Conservation (phyloP, 176 grass and related monocot genomes). For the Miscanthus lutarioriparius region DNA sequence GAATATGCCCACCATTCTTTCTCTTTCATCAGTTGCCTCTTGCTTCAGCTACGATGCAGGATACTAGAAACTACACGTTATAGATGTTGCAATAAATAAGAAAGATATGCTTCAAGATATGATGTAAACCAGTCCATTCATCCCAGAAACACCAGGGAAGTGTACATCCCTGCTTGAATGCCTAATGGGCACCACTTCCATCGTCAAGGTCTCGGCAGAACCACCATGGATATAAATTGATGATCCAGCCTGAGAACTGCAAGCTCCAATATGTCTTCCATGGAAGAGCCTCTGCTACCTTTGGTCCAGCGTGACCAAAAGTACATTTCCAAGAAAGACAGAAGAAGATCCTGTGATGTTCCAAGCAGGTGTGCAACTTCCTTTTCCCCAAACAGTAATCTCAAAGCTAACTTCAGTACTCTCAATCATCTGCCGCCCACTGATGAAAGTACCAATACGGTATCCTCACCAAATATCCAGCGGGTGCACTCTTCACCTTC, state of each 20-base stretch:
- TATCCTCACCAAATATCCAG: slow-evolving; percentile 34
- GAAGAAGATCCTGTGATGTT: slow-evolving; percentile 37
- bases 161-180: slow-evolving; percentile 34
- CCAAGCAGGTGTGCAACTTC: slow-evolving; percentile 40
- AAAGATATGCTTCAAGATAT: slow-evolving; percentile 35
- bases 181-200: slow-evolving; percentile 13
- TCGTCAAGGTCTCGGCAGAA: slow-evolving; percentile 18
- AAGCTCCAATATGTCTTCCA: slow-evolving; percentile 35
- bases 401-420: slow-evolving; percentile 30
- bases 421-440: slow-evolving; percentile 25
- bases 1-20: slow-evolving; percentile 32
- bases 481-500: slow-evolving; percentile 58
- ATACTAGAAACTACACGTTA: slow-evolving; percentile 47
- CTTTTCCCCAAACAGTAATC: slow-evolving; percentile 23
- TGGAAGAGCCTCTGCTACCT: slow-evolving; percentile 45
- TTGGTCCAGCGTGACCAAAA: slow-evolving; percentile 22
- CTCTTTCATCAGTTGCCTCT: slow-evolving; percentile 54
- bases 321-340: slow-evolving; percentile 36
- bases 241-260: slow-evolving; percentile 25
- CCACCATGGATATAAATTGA: slow-evolving; percentile 40
- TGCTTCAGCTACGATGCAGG: slow-evolving; percentile 43
- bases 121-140: neutral
- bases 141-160: slow-evolving; percentile 41
- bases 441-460: slow-evolving; percentile 26
- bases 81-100: slow-evolving; percentile 49